phyloP scores from a whole-genome alignment of 2,329 filamentous ascomycete species.

The Raffaelea albimanens region DNA sequence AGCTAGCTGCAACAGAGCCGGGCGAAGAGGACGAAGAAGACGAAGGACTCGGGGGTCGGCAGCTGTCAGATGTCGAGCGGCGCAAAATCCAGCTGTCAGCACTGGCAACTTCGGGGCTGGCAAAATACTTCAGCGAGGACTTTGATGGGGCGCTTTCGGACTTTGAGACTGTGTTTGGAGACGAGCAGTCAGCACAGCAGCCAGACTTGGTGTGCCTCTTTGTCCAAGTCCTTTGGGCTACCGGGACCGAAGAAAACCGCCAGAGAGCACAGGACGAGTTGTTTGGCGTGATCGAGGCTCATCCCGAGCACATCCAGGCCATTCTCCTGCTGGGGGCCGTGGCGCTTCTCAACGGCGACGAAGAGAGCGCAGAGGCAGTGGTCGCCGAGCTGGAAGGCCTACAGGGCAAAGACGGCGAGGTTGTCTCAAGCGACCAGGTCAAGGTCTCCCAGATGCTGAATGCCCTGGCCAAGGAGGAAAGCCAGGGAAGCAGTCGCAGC shows the following conservation, averaged over 20 bases:
- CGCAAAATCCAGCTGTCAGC: slow-evolving; percentile 69
- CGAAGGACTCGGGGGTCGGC: slow-evolving; percentile 32
- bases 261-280: slow-evolving; percentile 70
- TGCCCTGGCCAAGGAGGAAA: slow-evolving; percentile 55
- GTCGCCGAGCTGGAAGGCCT: slow-evolving; percentile 65
- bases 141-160: slow-evolving; percentile 64
- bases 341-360: slow-evolving; percentile 69
- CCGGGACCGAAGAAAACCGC: slow-evolving; percentile 64
- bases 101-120: slow-evolving; percentile 76
- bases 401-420: slow-evolving; percentile 49
- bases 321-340: slow-evolving; percentile 77
- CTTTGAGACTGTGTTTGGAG: slow-evolving; percentile 64
- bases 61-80: slow-evolving; percentile 55
- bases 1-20: slow-evolving; percentile 43
- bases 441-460: slow-evolving; percentile 66
- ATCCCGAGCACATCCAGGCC: slow-evolving; percentile 68
- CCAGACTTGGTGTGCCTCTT: slow-evolving; percentile 81
- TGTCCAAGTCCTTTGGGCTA: slow-evolving; percentile 88
- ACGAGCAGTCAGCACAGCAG: slow-evolving; percentile 63
- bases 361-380: slow-evolving; percentile 72
- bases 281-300: slow-evolving; percentile 66
- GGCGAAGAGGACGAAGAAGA: slow-evolving; percentile 47
- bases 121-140: slow-evolving; percentile 61
- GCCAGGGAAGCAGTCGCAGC: slow-evolving; percentile 36
- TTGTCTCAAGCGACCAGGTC: slow-evolving; percentile 51